These are phyloP conservation scores for Quercus robur DNA, from an alignment of 306 rosid species.

Conservation along the genomic window DNA sequence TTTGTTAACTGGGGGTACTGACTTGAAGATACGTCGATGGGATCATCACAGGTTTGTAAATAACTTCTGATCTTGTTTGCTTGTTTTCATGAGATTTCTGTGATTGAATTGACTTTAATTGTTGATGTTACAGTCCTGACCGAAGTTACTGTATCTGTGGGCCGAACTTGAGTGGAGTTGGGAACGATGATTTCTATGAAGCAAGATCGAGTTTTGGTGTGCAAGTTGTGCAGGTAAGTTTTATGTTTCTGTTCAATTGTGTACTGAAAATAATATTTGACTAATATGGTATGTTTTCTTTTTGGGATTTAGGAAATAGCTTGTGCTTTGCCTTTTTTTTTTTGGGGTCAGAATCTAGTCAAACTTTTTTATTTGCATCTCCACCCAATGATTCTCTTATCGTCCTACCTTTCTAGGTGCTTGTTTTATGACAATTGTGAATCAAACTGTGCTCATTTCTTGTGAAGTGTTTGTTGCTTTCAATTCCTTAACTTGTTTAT, in stretches of 20 bases:
- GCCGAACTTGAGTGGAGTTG: slow-evolving; percentile 78
- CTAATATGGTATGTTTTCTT: background rate
- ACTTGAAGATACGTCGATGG: slow-evolving; percentile 94
- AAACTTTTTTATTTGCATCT: background rate
- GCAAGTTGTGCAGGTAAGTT: slow-evolving; percentile 90
- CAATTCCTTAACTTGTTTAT: slow-evolving; percentile 2
- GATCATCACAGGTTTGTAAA: slow-evolving; percentile 73
- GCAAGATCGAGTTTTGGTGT: slow-evolving; percentile 81
- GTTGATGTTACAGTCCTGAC: slow-evolving; percentile 67
- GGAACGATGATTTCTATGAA: slow-evolving; percentile 70
- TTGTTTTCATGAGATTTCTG: slow-evolving; percentile 11
- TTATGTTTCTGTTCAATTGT: slow-evolving; percentile 3
- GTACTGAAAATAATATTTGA: background rate
- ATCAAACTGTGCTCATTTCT: background rate
- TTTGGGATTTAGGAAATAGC: background rate
- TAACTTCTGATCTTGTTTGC: slow-evolving; percentile 16
- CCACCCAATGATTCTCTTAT: background rate
- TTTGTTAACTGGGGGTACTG: slow-evolving; percentile 90
- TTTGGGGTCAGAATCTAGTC: background rate
- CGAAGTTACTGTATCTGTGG: slow-evolving; percentile 89
- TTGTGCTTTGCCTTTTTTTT: background rate
- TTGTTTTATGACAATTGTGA: background rate
- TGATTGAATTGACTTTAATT: slow-evolving; percentile 7
- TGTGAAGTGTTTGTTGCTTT: background rate
- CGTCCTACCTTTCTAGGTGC: background rate